Base-by-base conservation (phyloP, 345 rosid genomes). In the Excoecaria cochinchinensis region DNA sequence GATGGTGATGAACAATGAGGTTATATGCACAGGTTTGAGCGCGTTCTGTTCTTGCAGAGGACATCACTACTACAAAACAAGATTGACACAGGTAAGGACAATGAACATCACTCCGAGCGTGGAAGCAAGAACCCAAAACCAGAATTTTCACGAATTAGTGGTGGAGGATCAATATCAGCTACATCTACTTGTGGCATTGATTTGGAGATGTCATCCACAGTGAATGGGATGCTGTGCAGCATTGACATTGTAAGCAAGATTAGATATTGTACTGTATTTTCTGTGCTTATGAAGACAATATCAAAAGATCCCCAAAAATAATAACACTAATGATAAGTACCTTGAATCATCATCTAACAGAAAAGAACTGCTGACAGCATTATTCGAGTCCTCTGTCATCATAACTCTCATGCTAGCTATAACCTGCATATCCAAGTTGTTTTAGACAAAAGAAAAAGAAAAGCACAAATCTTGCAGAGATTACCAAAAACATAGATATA, bases 321-420 rank as follows among this genome's bases (percentile, higher is more conserved):
- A 59, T 59, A 22, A 59, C 13, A 9, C 4, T 42, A 40, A 51
- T 40, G 13, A 46, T 10, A 19, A 8, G 73, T 85, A 95, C 99
- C 99, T 95, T 14, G 99, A 95, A 79, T 95, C 99, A 62, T 95
- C 98, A n/a, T 95, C 99, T 74, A 95, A 77, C 73, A 95, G 89
- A 82, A 93, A 95, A 40, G 99, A 95, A 84, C 93, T 90, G 87
- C 97, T 91, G 57, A 93, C 97, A 13, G 98, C 97, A 65, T 90
- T 91, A 89, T 89, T 93, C 0, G 98, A 89, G 86, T 91, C 97
- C 79, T 95, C 99, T 0, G 97, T 91, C 99, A 95, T 93, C 90
- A 95, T 85, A 70, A 90, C 87, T 84, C 98, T 91, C 99, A 95
- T 92, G 65, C 84, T 89, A 42, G 98, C 86, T 81, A 95, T 93